A percentile compares a stretch with the other conserved stretches of the same genome.
Conservation (phyloP, 1,139 yeast species). For the Yamadazyma dendronema region DNA sequence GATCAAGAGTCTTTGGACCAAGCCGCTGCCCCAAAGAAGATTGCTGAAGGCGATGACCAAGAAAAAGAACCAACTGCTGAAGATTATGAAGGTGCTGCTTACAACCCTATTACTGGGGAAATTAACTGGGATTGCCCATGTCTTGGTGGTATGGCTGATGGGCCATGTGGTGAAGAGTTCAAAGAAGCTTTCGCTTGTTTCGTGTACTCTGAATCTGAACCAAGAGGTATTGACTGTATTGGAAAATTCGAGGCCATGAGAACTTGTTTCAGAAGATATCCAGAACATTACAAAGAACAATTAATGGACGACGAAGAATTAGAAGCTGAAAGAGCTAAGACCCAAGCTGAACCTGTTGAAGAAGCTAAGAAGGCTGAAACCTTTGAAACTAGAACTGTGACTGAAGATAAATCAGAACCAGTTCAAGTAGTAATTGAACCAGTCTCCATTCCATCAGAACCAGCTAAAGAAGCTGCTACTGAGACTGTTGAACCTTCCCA, state of each 20-base stretch:
- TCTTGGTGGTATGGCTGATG: conserved; percentile 97
- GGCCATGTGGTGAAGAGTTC: conserved; percentile 98
- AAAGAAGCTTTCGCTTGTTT: conserved; percentile 96
- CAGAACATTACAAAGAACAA: conserved; percentile 93
- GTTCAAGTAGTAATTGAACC: not conserved
- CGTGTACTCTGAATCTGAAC: conserved; percentile 91
- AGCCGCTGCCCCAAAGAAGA: conserved; percentile 1
- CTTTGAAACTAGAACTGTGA: conserved; percentile 2
- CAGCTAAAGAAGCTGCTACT: conserved; percentile 11
- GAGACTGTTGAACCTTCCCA: not conserved
- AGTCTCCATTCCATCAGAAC: not conserved
- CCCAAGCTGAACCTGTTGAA: conserved; percentile 1
- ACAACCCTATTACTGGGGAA: conserved; percentile 96
- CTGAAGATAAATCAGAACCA: conserved; percentile 4
- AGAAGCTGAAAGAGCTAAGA: conserved; percentile 41
- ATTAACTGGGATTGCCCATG: conserved; percentile 99
- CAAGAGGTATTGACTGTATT: conserved; percentile 96
- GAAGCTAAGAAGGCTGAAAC: not conserved
- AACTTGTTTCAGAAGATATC: conserved; percentile 88
- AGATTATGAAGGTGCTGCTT: conserved; percentile 59
- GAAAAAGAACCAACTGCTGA: conserved; percentile 12
- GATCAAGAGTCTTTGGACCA: not conserved
- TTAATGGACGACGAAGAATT: conserved; percentile 74
- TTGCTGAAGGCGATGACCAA: conserved; percentile 1
- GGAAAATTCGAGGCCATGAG: conserved; percentile 93